phyloP scores from a whole-genome alignment of 129 eudicot genomes.

The Logfia minima region DNA sequence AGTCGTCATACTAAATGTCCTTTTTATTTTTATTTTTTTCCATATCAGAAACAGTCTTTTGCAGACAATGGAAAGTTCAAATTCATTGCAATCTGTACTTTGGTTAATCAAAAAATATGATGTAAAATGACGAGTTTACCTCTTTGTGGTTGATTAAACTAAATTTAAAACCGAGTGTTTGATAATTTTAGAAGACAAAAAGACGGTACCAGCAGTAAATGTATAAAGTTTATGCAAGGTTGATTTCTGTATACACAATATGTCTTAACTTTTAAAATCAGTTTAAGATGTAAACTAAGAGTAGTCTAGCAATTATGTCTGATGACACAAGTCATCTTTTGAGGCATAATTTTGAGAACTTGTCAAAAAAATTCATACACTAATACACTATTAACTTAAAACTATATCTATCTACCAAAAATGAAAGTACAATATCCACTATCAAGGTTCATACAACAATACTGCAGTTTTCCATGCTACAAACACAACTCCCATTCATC shows the following conservation, averaged over 20 bases:
- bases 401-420: neutral
- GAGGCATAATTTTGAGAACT: neutral
- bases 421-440: neutral
- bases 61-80: neutral
- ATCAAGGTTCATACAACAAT: neutral
- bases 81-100: neutral
- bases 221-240: neutral
- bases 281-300: neutral
- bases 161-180: neutral
- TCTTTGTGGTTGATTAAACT: too few relatives aligned
- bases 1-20: too few relatives aligned
- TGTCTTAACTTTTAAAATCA: too few relatives aligned
- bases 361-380: too few relatives aligned
- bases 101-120: neutral
- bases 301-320: neutral
- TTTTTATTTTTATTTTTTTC: too few relatives aligned
- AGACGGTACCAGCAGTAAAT: neutral
- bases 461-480: neutral
- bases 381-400: too few relatives aligned
- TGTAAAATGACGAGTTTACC: too few relatives aligned
- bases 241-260: too few relatives aligned
- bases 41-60: too few relatives aligned
- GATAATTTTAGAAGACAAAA: neutral
- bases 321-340: neutral
- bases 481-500: neutral